Conservation (phyloP, 2,329 filamentous ascomycete genomes). For the Hymenoscyphus occultus region DNA sequence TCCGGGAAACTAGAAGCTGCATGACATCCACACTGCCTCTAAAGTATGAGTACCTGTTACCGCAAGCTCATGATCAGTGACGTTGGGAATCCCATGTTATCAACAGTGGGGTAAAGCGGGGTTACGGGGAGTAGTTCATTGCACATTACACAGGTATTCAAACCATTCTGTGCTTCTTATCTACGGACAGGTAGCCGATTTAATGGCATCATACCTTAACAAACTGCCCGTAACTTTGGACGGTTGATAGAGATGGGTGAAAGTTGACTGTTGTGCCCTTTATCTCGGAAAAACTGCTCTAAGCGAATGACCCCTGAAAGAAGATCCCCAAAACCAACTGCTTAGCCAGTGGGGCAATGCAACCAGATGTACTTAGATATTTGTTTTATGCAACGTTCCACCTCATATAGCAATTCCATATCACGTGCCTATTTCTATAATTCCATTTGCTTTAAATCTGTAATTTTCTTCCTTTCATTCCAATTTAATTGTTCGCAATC, state of each 20-base stretch:
- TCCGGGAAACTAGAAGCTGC: too few species aligned
- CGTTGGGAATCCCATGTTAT: background rate
- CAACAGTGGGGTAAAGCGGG: background rate
- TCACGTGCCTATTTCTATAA: background rate
- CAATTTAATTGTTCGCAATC: background rate
- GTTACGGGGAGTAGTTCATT: background rate
- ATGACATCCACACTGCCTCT: too few species aligned
- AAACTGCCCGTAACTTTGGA: too few species aligned
- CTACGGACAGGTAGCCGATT: too few species aligned
- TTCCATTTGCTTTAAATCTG: too few species aligned
- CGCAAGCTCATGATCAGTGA: background rate
- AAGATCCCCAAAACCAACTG: background rate
- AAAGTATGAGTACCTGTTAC: too few species aligned
- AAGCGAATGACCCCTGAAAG: background rate
- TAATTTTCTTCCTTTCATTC: background rate
- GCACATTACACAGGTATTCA: too few species aligned
- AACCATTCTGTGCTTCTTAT: too few species aligned
- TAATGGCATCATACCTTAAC: too few species aligned
- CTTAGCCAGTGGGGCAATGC: background rate
- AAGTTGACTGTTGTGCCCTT: background rate
- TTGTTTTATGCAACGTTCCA: constrained; percentile 3
- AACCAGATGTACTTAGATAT: background rate
- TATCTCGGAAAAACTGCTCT: background rate
- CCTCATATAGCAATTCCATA: background rate
- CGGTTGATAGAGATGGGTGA: too few species aligned